Conservation (phyloP, 768 basidiomycete genomes). For the Dacryopinax spathularia region DNA sequence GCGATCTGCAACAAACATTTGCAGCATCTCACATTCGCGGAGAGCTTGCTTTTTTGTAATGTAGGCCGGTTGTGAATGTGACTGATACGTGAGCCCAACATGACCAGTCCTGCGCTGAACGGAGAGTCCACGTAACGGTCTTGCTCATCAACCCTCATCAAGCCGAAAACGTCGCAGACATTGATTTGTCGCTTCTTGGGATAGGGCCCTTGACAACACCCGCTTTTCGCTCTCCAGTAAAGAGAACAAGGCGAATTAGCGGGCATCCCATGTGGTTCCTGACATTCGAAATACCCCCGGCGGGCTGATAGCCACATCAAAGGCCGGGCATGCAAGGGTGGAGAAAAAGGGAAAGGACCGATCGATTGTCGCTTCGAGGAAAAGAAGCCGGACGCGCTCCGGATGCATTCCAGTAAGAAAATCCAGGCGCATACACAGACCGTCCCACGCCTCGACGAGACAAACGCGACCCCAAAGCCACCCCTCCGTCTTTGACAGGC, state of each 20-base stretch:
- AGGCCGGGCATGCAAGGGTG: background rate
- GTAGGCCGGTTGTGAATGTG: background rate
- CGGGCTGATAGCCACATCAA: slow-evolving; percentile 2
- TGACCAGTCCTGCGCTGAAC: background rate
- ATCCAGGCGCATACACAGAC: slow-evolving; percentile 3
- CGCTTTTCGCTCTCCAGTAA: background rate
- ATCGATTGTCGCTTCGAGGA: background rate
- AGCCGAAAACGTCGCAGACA: background rate
- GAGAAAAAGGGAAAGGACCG: background rate
- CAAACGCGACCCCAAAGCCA: background rate
- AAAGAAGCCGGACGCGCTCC: slow-evolving; percentile 2
- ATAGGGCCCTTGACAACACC: slow-evolving; percentile 1
- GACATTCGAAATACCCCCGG: background rate
- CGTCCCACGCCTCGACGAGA: background rate
- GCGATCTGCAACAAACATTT: background rate
- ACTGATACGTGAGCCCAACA: background rate
- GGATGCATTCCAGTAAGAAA: slow-evolving; percentile 4
- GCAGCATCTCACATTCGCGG: background rate
- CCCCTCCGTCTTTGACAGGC: background rate
- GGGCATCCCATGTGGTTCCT: slow-evolving; percentile 1
- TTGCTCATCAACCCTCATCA: too few relatives aligned
- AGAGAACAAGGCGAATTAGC: background rate
- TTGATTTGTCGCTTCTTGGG: background rate
- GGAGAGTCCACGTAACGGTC: background rate
- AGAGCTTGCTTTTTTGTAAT: too few relatives aligned